Base-by-base conservation (phyloP, 257 asterid genomes). In the Anisodus tanguticus region DNA sequence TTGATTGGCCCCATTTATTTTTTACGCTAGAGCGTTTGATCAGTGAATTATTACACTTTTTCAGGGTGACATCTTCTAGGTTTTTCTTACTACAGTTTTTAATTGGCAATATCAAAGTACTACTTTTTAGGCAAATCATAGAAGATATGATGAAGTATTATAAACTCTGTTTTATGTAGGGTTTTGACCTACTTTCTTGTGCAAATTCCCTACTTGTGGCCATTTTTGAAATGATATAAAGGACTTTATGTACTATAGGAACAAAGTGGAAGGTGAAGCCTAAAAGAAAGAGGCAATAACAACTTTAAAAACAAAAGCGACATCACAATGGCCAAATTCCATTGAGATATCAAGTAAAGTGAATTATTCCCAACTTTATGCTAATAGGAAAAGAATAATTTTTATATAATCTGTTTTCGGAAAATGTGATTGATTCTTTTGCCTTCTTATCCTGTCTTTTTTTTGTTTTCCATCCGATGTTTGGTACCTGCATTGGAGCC, bases 361-460 rank as follows among this genome's bases (percentile, higher is more conserved):
- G 26, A 9, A 51, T 53, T 76, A 76, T 76, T 76, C 81, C 81
- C 7, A 8, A 76, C 81, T 51, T 76, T 76, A 76, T 51, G 64
- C 47, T 26, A n/a, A 6, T 76, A 3, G 47, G 3, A 76, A 76
- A 26, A 76, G 13, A 76, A 53, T 39, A 39, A 3, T 3, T 74
- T 12, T 37, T 39, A 7, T 76, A 13, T 11, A 60, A 37, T 60
- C 5, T 66, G 43, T 80, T 53, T 51, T 51, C 4, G 12, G 26
- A 26, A 31, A 76, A 51, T 76, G 47, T 26, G 63, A 76, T 13
- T 51, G 12, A 12, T 51, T 53, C 41, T 3, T 49, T 76, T 22
- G 37, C 58, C 17, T 22, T 26, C 7, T 6, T 6, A 76, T n/a
- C n/a, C n/a, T n/a, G n/a, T n/a, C n/a, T n/a, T n/a, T n/a, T n/a